Base-by-base conservation (phyloP, 352 stramenopile genomes). In the Aphanomyces astaci region DNA sequence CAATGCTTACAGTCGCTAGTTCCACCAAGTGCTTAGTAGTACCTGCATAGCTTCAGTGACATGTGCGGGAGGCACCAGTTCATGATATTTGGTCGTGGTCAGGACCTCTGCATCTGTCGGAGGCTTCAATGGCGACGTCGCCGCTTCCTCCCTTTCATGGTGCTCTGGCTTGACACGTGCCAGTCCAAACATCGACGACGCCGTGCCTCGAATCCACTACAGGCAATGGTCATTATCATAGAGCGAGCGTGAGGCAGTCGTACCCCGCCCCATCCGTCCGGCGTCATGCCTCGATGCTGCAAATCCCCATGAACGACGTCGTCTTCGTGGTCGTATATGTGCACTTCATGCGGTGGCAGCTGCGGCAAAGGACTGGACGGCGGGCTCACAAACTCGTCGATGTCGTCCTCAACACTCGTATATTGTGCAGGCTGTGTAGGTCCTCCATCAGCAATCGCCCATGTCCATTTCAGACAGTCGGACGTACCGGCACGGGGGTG, bases 201-300 rank as follows among this genome's bases (percentile, higher is more conserved):
- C 62, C 32, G 49, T 68, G 31, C 39, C 62, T 4, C 46, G 43
- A 60, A 68, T 68, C 62, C 62, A 68, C 62, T 68, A 45, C 25
- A 1, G 17, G 7, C 4, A 43, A 43, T 15, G 15, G 33, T 4
- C 28, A 15, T 55, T 17, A 66, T 11, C 15, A 53, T 27, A 28
- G 15, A 66, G 17, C 13, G 5, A 5, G 36, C 22, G 10, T 36
- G 11, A 24, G 46, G 45, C 15, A 55, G 40, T 33, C 32, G 11
- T 51, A 68, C 62, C 40, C 62, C 62, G 4, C 62, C 30, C 62
- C 62, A 68, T 36, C 62, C 62, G 22, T 57, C 62, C 1, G n/a
- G 3, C 30, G 28, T 7, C 24, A 33, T n/a, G 1, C 28, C 51
- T 3, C 25, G 46, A 13, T 27, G 19, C 46, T 54, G 19, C 19